Evolutionary conservation across 768 basidiomycete genomes (phyloP), one percentile per base, ranked within the genome.

Genomic region (Glaciozyma martinii): DNA sequence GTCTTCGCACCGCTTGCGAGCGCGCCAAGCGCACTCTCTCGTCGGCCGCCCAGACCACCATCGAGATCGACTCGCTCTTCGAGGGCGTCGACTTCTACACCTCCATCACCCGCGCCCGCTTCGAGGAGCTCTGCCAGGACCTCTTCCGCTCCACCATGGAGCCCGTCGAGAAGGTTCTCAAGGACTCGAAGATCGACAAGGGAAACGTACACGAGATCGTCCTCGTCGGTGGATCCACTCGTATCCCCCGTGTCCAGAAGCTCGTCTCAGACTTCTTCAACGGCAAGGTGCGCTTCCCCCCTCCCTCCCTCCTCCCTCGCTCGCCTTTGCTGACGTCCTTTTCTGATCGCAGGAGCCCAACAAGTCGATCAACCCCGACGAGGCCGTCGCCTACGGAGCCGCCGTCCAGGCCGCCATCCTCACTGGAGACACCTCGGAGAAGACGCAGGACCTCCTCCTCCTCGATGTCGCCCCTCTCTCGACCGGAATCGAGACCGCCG

Each of bases 21-120:
- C 90, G 92, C 79, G 94, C 93, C 60, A 98, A 98, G 84, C 89
- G 92, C 65, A 95, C 92, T 29, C 88, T 98, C 66, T 98, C 94
- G 42, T 95, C 92, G 55, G 91, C 91, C 62, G 86, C 93, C 60
- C 91, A 94, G 77, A 93, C 94, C 56, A 88, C 90, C 73, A 90
- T 98, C 72, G 94, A 97, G 79, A 95, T 97, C 75, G 94, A 97
- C 81, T 95, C 93, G 56, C 86, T 97, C 68, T 95, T 83, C 76
- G 91, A 95, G 83, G 93, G 93, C 76, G 87, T 94, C 77, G 94
- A 97, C 80, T 97, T 97, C 81, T 95, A 93, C 82, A 94, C 92
- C 25, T 90, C 91, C 61, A 84, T 98, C 75, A 98, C 94, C 74
- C 92, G 94, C 81, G 93, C 92, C 59, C 89, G 93, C 74, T 98